A percentile compares a stretch with the other conserved stretches of the same genome.
These are phyloP conservation scores for Russula compacta DNA, from an alignment of 768 basidiomycete species.

Conservation along the genomic window DNA sequence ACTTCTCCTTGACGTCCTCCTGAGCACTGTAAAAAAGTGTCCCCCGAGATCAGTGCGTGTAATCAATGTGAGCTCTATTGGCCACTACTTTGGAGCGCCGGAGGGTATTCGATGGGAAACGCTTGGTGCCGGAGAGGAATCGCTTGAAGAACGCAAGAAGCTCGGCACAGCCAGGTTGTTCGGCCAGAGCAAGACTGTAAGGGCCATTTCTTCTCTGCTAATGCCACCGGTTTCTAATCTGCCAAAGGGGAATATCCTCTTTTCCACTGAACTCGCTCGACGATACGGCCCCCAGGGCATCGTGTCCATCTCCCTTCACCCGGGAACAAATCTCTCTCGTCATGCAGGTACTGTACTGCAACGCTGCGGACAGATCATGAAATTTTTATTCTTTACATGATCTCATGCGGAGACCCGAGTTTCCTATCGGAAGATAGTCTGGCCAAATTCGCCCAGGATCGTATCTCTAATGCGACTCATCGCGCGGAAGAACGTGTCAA, in stretches of 20 bases:
- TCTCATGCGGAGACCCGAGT: not conserved
- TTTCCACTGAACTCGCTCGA: slow-evolving; percentile 23
- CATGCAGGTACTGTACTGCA: not conserved
- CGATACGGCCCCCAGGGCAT: slow-evolving; percentile 22
- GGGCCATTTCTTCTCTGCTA: not conserved
- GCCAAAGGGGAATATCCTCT: slow-evolving; percentile 22
- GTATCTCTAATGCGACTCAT: no score
- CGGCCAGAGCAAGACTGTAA: not conserved
- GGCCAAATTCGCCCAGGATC: no score
- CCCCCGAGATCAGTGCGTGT: slow-evolving; percentile 25
- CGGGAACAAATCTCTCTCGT: not conserved
- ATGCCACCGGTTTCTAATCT: not conserved
- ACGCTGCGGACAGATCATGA: not conserved
- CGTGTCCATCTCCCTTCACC: slow-evolving; percentile 16
- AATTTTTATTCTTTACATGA: not conserved
- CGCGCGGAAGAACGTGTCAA: no score
- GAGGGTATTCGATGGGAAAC: slow-evolving; percentile 19
- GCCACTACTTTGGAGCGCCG: slow-evolving; percentile 22
- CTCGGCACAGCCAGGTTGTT: not conserved
- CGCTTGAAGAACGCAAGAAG: not conserved
- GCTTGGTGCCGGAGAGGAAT: not conserved
- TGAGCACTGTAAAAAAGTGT: slow-evolving; percentile 23
- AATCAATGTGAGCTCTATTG: slow-evolving; percentile 22
- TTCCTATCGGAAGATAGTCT: not conserved
- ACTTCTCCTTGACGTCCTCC: not conserved